These are phyloP conservation scores for Dothistroma pini DNA, from an alignment of 2,329 filamentous ascomycete genomes.

Conservation along the genomic window DNA sequence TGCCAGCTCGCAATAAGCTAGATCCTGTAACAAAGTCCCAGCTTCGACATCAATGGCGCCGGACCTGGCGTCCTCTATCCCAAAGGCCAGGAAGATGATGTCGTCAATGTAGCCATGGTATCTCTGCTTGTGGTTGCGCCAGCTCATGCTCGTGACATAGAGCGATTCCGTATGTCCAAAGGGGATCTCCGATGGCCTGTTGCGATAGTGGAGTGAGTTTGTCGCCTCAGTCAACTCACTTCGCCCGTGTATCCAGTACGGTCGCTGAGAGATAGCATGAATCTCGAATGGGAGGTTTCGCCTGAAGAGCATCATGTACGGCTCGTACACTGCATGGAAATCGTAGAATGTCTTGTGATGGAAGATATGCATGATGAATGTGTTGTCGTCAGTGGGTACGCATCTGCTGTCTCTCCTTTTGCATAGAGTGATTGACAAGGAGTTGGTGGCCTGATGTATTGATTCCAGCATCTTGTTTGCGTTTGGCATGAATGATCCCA, in stretches of 20 bases:
- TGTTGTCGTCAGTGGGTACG: conserved; percentile 45
- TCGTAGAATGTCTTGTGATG: conserved; percentile 53
- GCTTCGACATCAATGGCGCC: conserved; percentile 53
- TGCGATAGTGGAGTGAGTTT: conserved; percentile 8
- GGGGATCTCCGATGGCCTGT: conserved; percentile 23
- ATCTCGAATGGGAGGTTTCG: conserved; percentile 49
- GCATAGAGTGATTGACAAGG: conserved; percentile 55
- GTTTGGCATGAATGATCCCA: conserved; percentile 39
- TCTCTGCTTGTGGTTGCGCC: conserved; percentile 46
- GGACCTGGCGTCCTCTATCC: conserved; percentile 51
- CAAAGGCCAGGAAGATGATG: conserved; percentile 53
- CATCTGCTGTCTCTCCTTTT: conserved; percentile 46
- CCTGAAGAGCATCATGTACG: conserved; percentile 53
- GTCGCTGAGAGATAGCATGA: conserved; percentile 48
- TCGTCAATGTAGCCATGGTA: conserved; percentile 59
- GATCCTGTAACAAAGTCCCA: conserved; percentile 46
- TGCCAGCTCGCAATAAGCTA: conserved; percentile 29
- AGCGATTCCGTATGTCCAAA: conserved; percentile 50
- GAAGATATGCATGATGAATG: conserved; percentile 54
- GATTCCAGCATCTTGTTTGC: conserved; percentile 26
- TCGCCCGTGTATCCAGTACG: conserved; percentile 56
- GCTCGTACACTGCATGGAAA: conserved; percentile 54
- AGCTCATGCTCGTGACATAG: conserved; percentile 56
- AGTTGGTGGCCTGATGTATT: conserved; percentile 61
- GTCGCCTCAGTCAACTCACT: conserved; percentile 31